A percentile compares a stretch with the other conserved stretches of the same genome.
phyloP scores from a whole-genome alignment of 1,139 yeast genomes.

The Geotrichum restrictum region DNA sequence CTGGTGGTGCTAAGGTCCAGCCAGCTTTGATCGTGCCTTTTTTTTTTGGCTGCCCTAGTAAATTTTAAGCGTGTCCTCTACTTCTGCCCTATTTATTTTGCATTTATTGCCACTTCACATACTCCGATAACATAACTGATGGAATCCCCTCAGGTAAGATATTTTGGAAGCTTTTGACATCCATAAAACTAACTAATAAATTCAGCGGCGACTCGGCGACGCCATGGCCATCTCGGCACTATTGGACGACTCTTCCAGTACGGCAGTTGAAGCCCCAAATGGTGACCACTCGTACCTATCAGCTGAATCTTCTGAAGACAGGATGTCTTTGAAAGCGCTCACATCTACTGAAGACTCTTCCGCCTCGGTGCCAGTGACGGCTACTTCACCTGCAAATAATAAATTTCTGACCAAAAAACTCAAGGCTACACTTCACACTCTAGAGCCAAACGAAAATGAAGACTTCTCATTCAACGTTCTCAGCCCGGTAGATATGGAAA shows the following conservation, averaged over 20 bases:
- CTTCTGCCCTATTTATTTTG: constrained; percentile 2
- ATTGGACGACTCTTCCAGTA: constrained; percentile 18
- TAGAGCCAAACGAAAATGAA: constrained; percentile 17
- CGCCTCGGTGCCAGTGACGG: not conserved
- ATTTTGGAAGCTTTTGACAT: not conserved
- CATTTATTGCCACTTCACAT: not conserved
- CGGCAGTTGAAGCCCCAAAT: not conserved
- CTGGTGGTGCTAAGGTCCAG: too few species aligned
- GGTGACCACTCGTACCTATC: not conserved
- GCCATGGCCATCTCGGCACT: constrained; percentile 34
- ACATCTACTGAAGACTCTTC: not conserved
- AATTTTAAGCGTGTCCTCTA: not conserved
- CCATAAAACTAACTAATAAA: not conserved
- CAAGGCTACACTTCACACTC: constrained; percentile 4
- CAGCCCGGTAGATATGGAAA: constrained; percentile 21
- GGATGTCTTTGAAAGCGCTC: not conserved
- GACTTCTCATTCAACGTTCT: constrained; percentile 20
- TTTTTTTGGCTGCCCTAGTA: not conserved
- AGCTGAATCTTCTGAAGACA: not conserved
- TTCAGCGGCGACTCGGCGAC: constrained; percentile 24
- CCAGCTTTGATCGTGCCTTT: too few species aligned
- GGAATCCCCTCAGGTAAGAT: constrained; percentile 13
- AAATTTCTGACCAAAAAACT: not conserved
- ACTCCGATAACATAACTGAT: constrained; percentile 1
- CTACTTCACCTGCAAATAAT: not conserved